phyloP scores from a whole-genome alignment of 2,329 filamentous ascomycete species.

The Ophiocordyceps polyrhachis-furcata region DNA sequence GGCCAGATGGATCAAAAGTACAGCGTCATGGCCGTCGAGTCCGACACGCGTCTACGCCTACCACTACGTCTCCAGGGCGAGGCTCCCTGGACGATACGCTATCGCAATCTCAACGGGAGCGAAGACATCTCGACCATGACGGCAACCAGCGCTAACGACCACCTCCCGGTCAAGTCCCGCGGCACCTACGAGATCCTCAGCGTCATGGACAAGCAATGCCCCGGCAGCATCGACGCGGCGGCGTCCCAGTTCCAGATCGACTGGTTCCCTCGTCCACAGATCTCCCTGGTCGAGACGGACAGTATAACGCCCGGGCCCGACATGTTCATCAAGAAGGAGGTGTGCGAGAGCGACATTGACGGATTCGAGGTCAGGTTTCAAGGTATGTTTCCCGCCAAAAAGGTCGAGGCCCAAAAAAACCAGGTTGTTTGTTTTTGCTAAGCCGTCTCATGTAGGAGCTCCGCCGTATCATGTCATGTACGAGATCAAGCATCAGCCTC shows the following conservation, averaged over 20 bases:
- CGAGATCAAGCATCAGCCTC: conserved; percentile 53
- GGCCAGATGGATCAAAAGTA: conserved; percentile 69
- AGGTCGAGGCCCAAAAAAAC: neutral
- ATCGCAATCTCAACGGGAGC: conserved; percentile 45
- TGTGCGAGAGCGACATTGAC: conserved; percentile 92
- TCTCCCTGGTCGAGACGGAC: conserved; percentile 47
- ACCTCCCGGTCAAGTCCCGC: conserved; percentile 42
- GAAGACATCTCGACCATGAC: conserved; percentile 26
- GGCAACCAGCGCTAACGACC: conserved; percentile 43
- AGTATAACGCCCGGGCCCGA: conserved; percentile 33
- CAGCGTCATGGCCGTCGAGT: conserved; percentile 54
- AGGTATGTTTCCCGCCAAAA: conserved; percentile 30
- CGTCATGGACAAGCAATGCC: conserved; percentile 64
- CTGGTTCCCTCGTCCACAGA: conserved; percentile 67
- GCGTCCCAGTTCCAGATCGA: conserved; percentile 61
- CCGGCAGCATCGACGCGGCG: conserved; percentile 56
- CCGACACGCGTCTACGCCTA: conserved; percentile 47
- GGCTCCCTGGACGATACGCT: conserved; percentile 65
- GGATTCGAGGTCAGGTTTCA: conserved; percentile 63
- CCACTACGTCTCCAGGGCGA: conserved; percentile 76
- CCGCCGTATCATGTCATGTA: conserved; percentile 75
- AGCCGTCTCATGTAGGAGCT: conserved; percentile 31
- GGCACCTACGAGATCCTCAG: conserved; percentile 68
- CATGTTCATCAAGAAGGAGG: conserved; percentile 53
- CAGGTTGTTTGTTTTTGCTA: conserved; percentile 9